Conservation (phyloP, 306 rosid species). For the Sesbania bispinosa region DNA sequence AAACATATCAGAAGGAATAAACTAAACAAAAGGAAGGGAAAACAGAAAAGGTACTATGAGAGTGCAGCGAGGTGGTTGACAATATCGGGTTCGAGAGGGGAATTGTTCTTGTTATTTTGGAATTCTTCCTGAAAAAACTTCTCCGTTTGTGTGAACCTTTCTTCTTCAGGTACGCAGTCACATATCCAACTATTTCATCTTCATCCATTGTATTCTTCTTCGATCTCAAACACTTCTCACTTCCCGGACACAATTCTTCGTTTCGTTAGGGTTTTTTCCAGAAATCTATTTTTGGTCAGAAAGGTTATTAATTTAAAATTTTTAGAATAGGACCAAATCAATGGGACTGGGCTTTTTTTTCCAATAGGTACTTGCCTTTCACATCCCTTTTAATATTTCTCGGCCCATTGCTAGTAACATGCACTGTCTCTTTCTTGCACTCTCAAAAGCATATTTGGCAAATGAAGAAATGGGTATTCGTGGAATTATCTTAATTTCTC, state of each 20-base stretch:
- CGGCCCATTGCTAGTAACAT: no score
- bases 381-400: no score
- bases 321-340: neutral
- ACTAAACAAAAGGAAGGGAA: no score
- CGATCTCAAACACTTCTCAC: no score
- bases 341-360: neutral
- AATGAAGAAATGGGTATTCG: no score
- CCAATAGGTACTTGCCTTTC: no score
- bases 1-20: no score
- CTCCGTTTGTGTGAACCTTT: constrained; percentile 69
- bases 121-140: constrained; percentile 69
- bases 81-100: constrained; percentile 54
- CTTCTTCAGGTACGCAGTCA: constrained; percentile 57
- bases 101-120: constrained; percentile 36
- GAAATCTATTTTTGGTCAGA: no score
- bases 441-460: no score
- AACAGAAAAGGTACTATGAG: constrained; percentile 43
- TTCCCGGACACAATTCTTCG: neutral
- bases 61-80: constrained; percentile 58
- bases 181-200: constrained; percentile 55
- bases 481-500: no score
- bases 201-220: constrained; percentile 64
- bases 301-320: no score
- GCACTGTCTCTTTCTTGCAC: no score
- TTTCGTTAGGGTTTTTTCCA: neutral